A percentile compares a stretch with the other conserved stretches of the same genome.
Conservation (phyloP, 345 rosid genomes). For the Rhizophora mangle region DNA sequence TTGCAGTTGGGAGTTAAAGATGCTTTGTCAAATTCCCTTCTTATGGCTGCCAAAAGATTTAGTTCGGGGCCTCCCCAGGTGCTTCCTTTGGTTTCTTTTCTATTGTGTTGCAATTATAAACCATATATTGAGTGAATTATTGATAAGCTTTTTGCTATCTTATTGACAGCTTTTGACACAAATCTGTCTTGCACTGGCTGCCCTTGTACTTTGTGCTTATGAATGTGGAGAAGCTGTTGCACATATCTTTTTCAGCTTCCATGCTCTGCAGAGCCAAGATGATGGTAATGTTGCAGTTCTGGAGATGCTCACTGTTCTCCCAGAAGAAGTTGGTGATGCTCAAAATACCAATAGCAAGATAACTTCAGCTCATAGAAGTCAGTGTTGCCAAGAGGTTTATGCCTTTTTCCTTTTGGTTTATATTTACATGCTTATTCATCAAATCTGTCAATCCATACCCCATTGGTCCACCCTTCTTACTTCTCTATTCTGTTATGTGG, state of each 20-base stretch:
- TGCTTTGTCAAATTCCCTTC: slow-evolving; percentile 77
- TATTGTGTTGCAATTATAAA: too few species aligned
- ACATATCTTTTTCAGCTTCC: slow-evolving; percentile 76
- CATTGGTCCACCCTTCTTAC: background rate
- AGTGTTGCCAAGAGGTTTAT: slow-evolving; percentile 61
- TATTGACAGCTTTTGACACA: slow-evolving; percentile 81
- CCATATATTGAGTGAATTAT: background rate
- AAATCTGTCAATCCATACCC: background rate
- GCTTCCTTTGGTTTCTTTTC: slow-evolving; percentile 22
- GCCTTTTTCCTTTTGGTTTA: background rate
- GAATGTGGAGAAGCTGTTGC: slow-evolving; percentile 82
- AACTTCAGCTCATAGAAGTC: slow-evolving; percentile 52
- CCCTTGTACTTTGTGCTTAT: slow-evolving; percentile 66
- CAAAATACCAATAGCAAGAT: slow-evolving; percentile 55
- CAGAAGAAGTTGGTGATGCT: slow-evolving; percentile 80
- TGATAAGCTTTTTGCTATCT: slow-evolving; percentile 15
- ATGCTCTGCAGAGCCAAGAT: slow-evolving; percentile 68
- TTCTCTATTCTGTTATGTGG: slow-evolving; percentile 1
- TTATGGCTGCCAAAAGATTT: slow-evolving; percentile 76
- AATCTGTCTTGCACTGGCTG: slow-evolving; percentile 87
- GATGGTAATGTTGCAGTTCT: slow-evolving; percentile 80
- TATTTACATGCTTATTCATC: background rate
- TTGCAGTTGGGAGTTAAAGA: slow-evolving; percentile 68
- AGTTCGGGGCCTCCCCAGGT: slow-evolving; percentile 95
- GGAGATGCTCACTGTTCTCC: slow-evolving; percentile 91